A percentile compares a stretch with the other conserved stretches of the same genome.
Conservation (phyloP, 2,329 filamentous ascomycete genomes). For the Neoascochyta sp. region DNA sequence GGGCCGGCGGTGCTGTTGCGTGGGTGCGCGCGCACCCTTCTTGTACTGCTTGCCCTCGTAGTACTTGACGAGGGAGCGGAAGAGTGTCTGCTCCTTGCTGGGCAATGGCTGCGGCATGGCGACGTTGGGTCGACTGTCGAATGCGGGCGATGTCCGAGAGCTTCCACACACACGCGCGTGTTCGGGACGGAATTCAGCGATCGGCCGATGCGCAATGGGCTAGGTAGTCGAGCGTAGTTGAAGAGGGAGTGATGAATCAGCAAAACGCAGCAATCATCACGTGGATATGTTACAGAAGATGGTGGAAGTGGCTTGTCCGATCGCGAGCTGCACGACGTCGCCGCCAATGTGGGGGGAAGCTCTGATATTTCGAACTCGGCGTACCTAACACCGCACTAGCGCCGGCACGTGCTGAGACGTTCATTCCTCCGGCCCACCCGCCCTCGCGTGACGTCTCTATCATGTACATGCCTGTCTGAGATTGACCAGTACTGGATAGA, state of each 20-base stretch:
- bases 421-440: no score
- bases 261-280: slow-evolving; percentile 7
- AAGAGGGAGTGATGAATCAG: slow-evolving; percentile 3
- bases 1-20: slow-evolving; percentile 5
- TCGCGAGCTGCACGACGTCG: slow-evolving; percentile 17
- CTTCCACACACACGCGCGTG: slow-evolving; percentile 10
- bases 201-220: slow-evolving; percentile 1
- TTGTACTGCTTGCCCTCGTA: slow-evolving; percentile 99
- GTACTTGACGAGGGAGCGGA: slow-evolving; percentile 88
- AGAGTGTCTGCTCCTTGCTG: slow-evolving; percentile 90
- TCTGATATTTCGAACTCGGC: slow-evolving; percentile 29
- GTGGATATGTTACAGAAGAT: slow-evolving; percentile 3
- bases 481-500: no score
- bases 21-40: slow-evolving; percentile 55
- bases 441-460: no score
- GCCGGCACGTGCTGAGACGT: no score
- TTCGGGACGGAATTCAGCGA: slow-evolving; percentile 11
- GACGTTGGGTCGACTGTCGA: slow-evolving; percentile 12
- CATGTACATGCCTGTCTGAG: no score
- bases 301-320: slow-evolving; percentile 4
- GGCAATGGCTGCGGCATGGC: slow-evolving; percentile 69
- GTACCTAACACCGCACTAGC: slow-evolving; percentile 23
- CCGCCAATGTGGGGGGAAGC: slow-evolving; percentile 33
- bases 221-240: not conserved
- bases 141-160: slow-evolving; percentile 6